Evolutionary conservation across 2,329 filamentous ascomycete species (phyloP), one percentile per base, ranked within the genome.

Genomic region (Colletotrichum sp.): DNA sequence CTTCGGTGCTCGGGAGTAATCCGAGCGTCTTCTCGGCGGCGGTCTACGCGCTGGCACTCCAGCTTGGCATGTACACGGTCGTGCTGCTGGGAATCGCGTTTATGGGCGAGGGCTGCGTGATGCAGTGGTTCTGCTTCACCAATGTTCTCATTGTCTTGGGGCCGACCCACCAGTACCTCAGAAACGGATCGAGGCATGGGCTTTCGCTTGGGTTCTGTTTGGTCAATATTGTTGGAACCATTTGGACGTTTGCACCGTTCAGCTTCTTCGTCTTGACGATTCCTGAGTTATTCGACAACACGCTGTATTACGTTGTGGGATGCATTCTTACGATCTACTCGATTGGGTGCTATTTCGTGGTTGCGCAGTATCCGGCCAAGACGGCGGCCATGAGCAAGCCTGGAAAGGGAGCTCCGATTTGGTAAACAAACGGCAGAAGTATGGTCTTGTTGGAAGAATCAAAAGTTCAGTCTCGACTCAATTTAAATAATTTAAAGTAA

Each of bases 81-180:
- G 65, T 76, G 2, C 32, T 62, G 7, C 64, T 76, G n/a, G 65
- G 30, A 10, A 74, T 76, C 24, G 56, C 69, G 28, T 64, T 76
- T 14, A 76, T 76, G 70, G 74, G 74, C 1, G 64, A 69, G 10
- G 74, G 74, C 1, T 76, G 64, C 55, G 52, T 74, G 26, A 74
- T 76, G 65, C 71, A 72, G 58, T 76, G 71, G 74, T 73, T 72
- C 24, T 64, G 68, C 61, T 70, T 76, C 48, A 71, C 76, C 68
- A 77, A 77, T 6, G 71, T 77, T 0, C 74, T 77, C 1, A 75
- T 73, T 9, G 65, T 63, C 16, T 16, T 76, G 30, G 71, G 76
- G 0, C 74, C 74, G n/a, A 75, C 69, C 0, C 74, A 75, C 43
- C 61, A 67, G 5, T 77, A 76, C 52, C 18, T 77, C 24, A 34